Conservation (phyloP, 2,329 filamentous ascomycete genomes). For the Venturia carpophila region DNA sequence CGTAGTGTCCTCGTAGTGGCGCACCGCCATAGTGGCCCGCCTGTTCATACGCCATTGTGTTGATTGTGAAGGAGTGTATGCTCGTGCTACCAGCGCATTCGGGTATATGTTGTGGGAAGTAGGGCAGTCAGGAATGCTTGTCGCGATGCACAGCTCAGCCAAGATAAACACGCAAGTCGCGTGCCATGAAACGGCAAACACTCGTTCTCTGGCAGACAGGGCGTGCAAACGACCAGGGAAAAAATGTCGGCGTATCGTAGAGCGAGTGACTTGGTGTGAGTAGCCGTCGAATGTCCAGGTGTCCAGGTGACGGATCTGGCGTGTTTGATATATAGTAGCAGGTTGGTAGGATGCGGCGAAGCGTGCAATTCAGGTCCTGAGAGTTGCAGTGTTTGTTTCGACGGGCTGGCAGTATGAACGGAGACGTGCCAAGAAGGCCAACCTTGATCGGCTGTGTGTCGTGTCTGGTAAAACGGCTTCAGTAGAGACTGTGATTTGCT, state of each 20-base stretch:
- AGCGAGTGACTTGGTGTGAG: background rate
- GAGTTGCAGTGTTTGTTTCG: background rate
- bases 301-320: background rate
- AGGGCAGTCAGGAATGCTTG: background rate
- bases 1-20: constrained; percentile 30
- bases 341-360: background rate
- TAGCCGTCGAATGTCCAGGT: background rate
- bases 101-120: background rate
- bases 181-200: constrained; percentile 14
- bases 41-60: constrained; percentile 36
- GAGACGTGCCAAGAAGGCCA: background rate
- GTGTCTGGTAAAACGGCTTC: background rate
- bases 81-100: background rate
- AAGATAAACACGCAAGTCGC: background rate
- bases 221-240: background rate
- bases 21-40: constrained; percentile 29
- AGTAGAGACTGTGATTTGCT: background rate
- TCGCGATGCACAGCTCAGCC: background rate
- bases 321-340: background rate
- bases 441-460: background rate
- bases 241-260: background rate
- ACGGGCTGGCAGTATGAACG: background rate
- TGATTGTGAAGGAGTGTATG: background rate
- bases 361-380: background rate
- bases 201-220: background rate